phyloP scores from a whole-genome alignment of 169 alveolate species.

The Plasmodium relictum region DNA sequence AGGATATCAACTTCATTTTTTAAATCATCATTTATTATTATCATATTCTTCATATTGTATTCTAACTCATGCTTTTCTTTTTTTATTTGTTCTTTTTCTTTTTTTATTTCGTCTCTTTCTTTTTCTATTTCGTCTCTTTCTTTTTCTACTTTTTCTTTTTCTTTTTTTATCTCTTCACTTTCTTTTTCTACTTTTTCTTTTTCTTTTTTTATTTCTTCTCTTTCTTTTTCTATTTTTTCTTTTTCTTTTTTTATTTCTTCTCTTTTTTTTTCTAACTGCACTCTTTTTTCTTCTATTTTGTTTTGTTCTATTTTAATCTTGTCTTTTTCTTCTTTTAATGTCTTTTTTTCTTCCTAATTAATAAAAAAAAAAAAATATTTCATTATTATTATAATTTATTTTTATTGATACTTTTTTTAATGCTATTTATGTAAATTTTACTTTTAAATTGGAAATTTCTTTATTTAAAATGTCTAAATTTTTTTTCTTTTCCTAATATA shows the following conservation, averaged over 20 bases:
- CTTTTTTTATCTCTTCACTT: constrained; percentile 16
- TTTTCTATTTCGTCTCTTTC: constrained; percentile 23
- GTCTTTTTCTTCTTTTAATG: constrained; percentile 21
- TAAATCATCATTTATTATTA: constrained; percentile 14
- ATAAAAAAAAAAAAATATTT: too few relatives aligned
- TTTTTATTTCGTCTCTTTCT: constrained; percentile 8
- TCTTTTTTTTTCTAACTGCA: neutral
- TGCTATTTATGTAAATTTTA: too few relatives aligned
- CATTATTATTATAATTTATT: too few relatives aligned
- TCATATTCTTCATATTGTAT: constrained; percentile 37
- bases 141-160: constrained; percentile 20
- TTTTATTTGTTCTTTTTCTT: constrained; percentile 25
- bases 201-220: constrained; percentile 20
- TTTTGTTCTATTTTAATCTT: constrained; percentile 34
- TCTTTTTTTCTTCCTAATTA: constrained; percentile 59
- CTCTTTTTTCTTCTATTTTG: constrained; percentile 8
- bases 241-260: constrained; percentile 1
- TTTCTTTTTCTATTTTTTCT: neutral
- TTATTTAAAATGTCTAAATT: constrained; percentile 13
- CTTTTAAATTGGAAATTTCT: constrained; percentile 27
- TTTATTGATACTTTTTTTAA: too few relatives aligned
- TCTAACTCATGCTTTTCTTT: constrained; percentile 39
- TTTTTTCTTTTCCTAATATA: constrained; percentile 16
- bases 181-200: constrained; percentile 17
- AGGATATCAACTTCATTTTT: constrained; percentile 35